Evolutionary conservation across 306 rosid species (phyloP), one percentile per base, ranked within the genome.

Genomic region (Malus fusca): DNA sequence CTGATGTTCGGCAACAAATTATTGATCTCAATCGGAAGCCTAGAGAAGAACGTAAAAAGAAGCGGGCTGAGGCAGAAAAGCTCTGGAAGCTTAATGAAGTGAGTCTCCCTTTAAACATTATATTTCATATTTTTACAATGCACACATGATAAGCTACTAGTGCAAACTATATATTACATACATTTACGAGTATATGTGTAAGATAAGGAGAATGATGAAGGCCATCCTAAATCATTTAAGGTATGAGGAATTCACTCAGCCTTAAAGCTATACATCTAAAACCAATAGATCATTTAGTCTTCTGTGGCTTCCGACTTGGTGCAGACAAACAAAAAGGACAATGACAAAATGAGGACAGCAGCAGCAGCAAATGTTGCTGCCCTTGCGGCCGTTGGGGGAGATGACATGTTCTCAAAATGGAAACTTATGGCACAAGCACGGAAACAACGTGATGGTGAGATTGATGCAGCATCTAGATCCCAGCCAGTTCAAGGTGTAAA

Each of bases 361-460:
- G 90, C 89, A 68, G 98, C 97, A 33, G 98, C 98, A 75, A 90
- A 90, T 66, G 96, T 90, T 73, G 93, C 97, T 74, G 98, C 94
- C 11, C 92, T 91, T 53, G 94, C 97, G 75, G 96, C 97, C 76
- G 88, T 88, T 65, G 97, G 98, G 83, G 97, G 97, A 78, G 90
- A 90, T 73, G 98, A 94, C 81, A 80, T 94, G 96, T 84, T 94
- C 44, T 90, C 94, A 4, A 94, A 90, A 85, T 94, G 97, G 98
- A 92, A 90, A 72, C 91, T 88, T 62, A 88, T 88, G 96, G 96
- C 94, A 83, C 94, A 90, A 80, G 90, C 91, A 30, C 85, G 87
- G 74, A 89, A 93, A 82, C 90, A 90, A 80, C 93, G 90, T 80
- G 93, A 89, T 87, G 97, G 93, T 11, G 93, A 84, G 61, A 11